phyloP scores from a whole-genome alignment of 2,329 filamentous ascomycete genomes.

The Plenodomus tracheiphilus region DNA sequence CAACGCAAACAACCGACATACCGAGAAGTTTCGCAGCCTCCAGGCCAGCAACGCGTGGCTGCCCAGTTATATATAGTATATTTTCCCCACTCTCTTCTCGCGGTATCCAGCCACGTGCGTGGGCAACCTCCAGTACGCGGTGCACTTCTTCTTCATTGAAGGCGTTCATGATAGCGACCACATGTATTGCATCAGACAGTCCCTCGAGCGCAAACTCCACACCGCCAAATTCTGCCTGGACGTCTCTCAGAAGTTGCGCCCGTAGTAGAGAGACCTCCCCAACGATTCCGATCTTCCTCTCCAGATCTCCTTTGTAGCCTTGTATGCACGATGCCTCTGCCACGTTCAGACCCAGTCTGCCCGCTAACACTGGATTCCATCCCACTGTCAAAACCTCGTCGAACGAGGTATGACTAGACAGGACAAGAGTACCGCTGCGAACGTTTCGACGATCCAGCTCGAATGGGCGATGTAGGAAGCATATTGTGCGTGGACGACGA shows the following conservation, averaged over 20 bases:
- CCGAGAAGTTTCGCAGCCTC: conserved; percentile 35
- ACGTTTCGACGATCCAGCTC: conserved; percentile 33
- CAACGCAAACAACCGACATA: conserved; percentile 45
- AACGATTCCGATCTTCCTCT: conserved; percentile 45
- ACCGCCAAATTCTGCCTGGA: conserved; percentile 32
- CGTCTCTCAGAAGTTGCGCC: conserved; percentile 16
- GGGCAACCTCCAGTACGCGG: conserved; percentile 36
- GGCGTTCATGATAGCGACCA: conserved; percentile 48
- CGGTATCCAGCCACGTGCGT: conserved; percentile 27
- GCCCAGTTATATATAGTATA: conserved; percentile 46
- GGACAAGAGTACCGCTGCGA: conserved; percentile 31
- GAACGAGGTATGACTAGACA: conserved; percentile 44
- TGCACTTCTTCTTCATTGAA: conserved; percentile 44
- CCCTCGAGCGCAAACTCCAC: conserved; percentile 31
- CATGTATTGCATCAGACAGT: conserved; percentile 23
- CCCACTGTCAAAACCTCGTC: conserved; percentile 46
- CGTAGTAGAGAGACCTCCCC: conserved; percentile 19
- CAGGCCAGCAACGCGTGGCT: conserved; percentile 39
- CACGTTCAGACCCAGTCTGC: conserved; percentile 34
- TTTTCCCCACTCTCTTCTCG: conserved; percentile 25
- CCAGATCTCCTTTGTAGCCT: conserved; percentile 45
- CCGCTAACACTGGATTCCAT: conserved; percentile 42
- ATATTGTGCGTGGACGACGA: conserved; percentile 31
- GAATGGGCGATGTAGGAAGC: conserved; percentile 41
- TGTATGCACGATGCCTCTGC: conserved; percentile 36